phyloP scores from a whole-genome alignment of 306 rosid genomes.

The Quercus gilva region DNA sequence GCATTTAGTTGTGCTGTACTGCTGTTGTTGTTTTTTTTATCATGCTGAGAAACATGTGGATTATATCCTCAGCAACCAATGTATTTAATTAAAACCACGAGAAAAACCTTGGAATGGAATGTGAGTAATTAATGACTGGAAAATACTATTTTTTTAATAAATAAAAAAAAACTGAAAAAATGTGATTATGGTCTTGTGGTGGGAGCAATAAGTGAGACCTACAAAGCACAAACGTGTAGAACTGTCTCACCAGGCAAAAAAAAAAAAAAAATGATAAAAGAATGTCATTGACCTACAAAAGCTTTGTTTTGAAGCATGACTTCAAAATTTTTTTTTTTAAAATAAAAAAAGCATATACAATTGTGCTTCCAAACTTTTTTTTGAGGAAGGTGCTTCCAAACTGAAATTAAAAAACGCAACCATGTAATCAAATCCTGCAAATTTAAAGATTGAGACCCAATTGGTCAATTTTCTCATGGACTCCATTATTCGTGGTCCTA shows the following conservation, averaged over 20 bases:
- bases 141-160: not conserved
- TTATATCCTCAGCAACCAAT: too few relatives aligned
- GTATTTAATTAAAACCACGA: too few relatives aligned
- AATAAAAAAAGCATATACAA: not conserved
- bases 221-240: constrained; percentile 1
- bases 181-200: not conserved
- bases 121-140: too few relatives aligned
- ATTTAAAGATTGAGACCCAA: not conserved
- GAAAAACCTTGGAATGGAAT: too few relatives aligned
- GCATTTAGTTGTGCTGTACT: too few relatives aligned
- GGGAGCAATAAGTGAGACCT: not conserved
- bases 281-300: too few relatives aligned
- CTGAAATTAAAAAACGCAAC: too few relatives aligned
- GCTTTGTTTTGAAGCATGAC: not conserved
- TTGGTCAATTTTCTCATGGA: not conserved
- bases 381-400: too few relatives aligned
- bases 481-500: not conserved
- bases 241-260: not conserved
- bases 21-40: too few relatives aligned
- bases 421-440: not conserved
- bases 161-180: not conserved
- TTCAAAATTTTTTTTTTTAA: too few relatives aligned
- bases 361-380: too few relatives aligned
- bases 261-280: not conserved
- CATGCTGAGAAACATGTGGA: too few relatives aligned